Conservation (phyloP, 805 yeast genomes). For the Nakazawaea holstii region DNA sequence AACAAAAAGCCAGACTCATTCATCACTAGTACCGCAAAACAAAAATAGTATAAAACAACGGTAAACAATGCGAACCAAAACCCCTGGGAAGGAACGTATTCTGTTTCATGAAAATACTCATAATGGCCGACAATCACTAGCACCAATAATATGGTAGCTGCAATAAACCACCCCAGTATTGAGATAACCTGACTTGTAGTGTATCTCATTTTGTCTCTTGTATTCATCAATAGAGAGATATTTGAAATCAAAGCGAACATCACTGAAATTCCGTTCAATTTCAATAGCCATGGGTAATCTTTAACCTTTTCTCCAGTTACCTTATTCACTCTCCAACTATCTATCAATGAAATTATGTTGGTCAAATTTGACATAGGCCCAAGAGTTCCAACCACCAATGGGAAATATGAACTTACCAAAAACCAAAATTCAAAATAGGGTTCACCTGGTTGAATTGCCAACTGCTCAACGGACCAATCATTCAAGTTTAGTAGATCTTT, state of each 20-base stretch:
- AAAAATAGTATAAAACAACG: slow-evolving; percentile 50
- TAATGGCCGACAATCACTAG: slow-evolving; percentile 36
- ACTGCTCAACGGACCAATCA: slow-evolving; percentile 24
- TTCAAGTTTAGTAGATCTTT: slow-evolving; percentile 20
- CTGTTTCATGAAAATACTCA: slow-evolving; percentile 20
- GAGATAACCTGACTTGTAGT: slow-evolving; percentile 57
- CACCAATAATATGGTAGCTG: slow-evolving; percentile 46
- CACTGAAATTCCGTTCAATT: slow-evolving; percentile 59
- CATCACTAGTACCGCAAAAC: slow-evolving; percentile 44
- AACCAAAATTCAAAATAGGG: slow-evolving; percentile 46
- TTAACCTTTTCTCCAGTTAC: slow-evolving; percentile 23
- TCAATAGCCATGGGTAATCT: slow-evolving; percentile 40
- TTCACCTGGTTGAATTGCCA: slow-evolving; percentile 29
- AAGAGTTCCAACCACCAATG: slow-evolving; percentile 68
- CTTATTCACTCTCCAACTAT: slow-evolving; percentile 51
- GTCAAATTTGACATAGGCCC: slow-evolving; percentile 78
- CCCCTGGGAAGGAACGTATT: slow-evolving; percentile 47
- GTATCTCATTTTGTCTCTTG: slow-evolving; percentile 53
- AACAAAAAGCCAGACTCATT: slow-evolving; percentile 59
- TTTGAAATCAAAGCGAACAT: slow-evolving; percentile 65
- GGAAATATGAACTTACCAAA: slow-evolving; percentile 60
- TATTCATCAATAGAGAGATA: slow-evolving; percentile 62
- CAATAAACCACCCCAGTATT: slow-evolving; percentile 59
- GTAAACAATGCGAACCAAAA: slow-evolving; percentile 78
- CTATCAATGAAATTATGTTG: slow-evolving; percentile 65